Conservation (phyloP, 2,329 filamentous ascomycete species). For the Cryphonectria japonica region DNA sequence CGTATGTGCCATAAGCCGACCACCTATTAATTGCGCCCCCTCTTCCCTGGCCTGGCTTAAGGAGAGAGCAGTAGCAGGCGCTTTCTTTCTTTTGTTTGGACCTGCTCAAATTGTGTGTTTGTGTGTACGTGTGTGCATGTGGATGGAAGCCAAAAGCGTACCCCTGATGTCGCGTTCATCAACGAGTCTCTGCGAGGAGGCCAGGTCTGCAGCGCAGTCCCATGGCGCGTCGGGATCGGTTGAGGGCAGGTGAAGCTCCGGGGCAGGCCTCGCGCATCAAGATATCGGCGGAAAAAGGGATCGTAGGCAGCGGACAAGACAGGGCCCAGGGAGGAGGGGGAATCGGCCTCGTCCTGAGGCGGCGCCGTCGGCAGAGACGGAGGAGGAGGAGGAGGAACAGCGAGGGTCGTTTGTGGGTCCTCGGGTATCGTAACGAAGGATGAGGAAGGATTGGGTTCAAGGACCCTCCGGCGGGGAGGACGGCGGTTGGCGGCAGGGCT, state of each 20-base stretch:
- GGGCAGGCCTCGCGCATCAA: conserved; percentile 40
- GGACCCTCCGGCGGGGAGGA: conserved; percentile 23
- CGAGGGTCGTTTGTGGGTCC: conserved; percentile 22
- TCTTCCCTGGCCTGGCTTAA: not conserved
- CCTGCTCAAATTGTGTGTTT: not conserved
- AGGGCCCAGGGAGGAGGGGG: conserved; percentile 45
- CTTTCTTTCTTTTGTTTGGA: not conserved
- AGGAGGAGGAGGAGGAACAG: conserved; percentile 34
- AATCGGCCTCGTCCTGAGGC: conserved; percentile 35
- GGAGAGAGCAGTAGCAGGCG: not conserved
- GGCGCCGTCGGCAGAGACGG: conserved; percentile 31
- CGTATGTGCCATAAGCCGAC: not conserved
- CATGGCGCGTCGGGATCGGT: conserved; percentile 22
- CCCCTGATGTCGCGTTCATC: conserved; percentile 41
- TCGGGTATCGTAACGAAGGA: conserved; percentile 23
- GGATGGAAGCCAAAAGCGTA: conserved; percentile 21
- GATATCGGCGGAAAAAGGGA: conserved; percentile 56
- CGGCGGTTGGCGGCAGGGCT: conserved; percentile 22
- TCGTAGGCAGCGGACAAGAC: conserved; percentile 59
- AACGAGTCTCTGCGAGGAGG: conserved; percentile 55
- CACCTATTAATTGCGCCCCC: not conserved
- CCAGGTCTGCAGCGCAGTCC: conserved; percentile 42
- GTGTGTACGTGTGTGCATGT: no score
- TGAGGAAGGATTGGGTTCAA: conserved; percentile 25
- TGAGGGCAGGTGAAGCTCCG: conserved; percentile 12